These are phyloP conservation scores for Phialocephala subalpina DNA, from an alignment of 2,329 filamentous ascomycete species.

Conservation along the genomic window DNA sequence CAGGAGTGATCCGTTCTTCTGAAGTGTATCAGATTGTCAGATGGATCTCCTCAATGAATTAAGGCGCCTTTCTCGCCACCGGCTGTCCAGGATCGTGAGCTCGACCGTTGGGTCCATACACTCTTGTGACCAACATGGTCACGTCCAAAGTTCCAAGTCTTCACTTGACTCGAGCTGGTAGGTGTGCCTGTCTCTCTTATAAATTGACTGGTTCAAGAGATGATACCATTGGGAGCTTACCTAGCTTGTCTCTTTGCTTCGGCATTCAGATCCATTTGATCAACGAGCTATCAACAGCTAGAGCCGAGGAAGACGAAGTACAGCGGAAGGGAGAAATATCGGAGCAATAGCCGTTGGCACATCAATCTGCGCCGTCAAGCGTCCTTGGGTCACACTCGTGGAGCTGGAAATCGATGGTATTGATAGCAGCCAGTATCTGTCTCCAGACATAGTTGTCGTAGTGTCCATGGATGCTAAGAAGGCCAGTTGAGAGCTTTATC, in stretches of 20 bases:
- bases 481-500: background rate
- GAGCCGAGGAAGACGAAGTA: background rate
- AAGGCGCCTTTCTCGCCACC: background rate
- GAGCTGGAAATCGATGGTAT: background rate
- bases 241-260: background rate
- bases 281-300: too few species aligned
- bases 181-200: background rate
- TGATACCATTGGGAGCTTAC: background rate
- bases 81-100: background rate
- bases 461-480: background rate
- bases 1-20: slow-evolving; percentile 1
- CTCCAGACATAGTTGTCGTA: background rate
- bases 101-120: background rate
- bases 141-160: background rate
- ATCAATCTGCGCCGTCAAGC: background rate
- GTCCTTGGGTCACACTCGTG: background rate
- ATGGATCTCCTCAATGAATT: background rate
- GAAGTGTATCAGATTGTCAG: background rate
- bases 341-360: background rate
- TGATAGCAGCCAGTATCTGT: background rate
- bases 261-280: background rate
- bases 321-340: background rate
- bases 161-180: background rate
- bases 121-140: background rate
- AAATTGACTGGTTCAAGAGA: background rate